phyloP scores from a whole-genome alignment of 352 stramenopile genomes.

The Pythium monospermum region DNA sequence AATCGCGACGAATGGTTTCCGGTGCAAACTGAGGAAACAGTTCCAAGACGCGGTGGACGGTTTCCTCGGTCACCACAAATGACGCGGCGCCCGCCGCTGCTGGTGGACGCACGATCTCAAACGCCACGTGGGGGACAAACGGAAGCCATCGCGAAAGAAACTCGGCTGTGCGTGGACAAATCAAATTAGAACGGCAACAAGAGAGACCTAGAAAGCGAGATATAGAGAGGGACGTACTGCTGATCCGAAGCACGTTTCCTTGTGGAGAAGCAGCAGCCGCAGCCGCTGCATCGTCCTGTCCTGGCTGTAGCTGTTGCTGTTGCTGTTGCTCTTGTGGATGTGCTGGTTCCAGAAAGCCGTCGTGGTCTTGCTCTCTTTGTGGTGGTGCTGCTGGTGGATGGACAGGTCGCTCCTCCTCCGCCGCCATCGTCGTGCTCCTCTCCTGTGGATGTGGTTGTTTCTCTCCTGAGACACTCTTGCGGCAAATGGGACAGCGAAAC shows the following conservation, averaged over 20 bases:
- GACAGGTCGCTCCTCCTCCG: not conserved
- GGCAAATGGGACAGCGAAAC: slow-evolving; percentile 14
- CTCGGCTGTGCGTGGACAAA: slow-evolving; percentile 31
- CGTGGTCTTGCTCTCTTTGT: too few relatives aligned
- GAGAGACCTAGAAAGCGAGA: not conserved
- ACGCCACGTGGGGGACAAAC: slow-evolving; percentile 62
- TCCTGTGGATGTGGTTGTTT: slow-evolving; percentile 11
- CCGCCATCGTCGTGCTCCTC: slow-evolving; percentile 3
- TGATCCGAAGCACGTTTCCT: slow-evolving; percentile 69
- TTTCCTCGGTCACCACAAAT: slow-evolving; percentile 60
- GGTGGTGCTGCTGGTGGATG: not conserved
- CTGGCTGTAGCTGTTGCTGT: too few relatives aligned
- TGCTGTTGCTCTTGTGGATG: too few relatives aligned
- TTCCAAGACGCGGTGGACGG: slow-evolving; percentile 69
- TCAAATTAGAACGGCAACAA: slow-evolving; percentile 7
- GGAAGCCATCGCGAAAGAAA: slow-evolving; percentile 67
- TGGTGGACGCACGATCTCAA: slow-evolving; percentile 67
- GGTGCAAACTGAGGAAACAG: slow-evolving; percentile 68
- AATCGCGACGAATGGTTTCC: slow-evolving; percentile 50
- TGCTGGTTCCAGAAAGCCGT: too few relatives aligned
- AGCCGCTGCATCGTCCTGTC: too few relatives aligned
- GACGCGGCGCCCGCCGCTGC: slow-evolving; percentile 19
- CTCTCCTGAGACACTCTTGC: slow-evolving; percentile 16
- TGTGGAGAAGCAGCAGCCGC: not conserved
- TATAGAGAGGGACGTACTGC: slow-evolving; percentile 43